A percentile compares a stretch with the other conserved stretches of the same genome.
These are phyloP conservation scores for Royoungia palumana DNA, from an alignment of 768 basidiomycete genomes.

Conservation along the genomic window DNA sequence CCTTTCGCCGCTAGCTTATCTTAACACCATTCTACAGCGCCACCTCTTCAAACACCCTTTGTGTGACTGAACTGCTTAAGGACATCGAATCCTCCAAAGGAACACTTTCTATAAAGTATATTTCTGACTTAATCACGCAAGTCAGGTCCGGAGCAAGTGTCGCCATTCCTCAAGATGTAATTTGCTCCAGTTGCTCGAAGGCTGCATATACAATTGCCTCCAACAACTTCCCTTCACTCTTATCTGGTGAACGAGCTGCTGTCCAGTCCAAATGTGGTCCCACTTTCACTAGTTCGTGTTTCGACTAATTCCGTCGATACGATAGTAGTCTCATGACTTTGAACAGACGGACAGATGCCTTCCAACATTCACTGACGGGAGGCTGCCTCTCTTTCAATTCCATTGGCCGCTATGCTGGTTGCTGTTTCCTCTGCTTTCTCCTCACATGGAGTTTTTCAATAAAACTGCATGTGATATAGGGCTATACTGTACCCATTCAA, in stretches of 20 bases:
- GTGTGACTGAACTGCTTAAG: slow-evolving; percentile 55
- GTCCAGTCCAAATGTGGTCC: slow-evolving; percentile 46
- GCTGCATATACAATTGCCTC: slow-evolving; percentile 46
- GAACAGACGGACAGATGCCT: slow-evolving; percentile 31
- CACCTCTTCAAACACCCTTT: slow-evolving; percentile 43
- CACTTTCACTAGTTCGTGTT: slow-evolving; percentile 47
- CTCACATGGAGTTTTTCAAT: slow-evolving; percentile 16
- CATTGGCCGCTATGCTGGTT: slow-evolving; percentile 23
- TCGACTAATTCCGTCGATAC: not conserved
- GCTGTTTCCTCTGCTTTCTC: slow-evolving; percentile 35
- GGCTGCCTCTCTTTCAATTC: slow-evolving; percentile 21
- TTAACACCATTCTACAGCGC: slow-evolving; percentile 18
- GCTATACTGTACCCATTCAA: too few species aligned
- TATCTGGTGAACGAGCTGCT: slow-evolving; percentile 24
- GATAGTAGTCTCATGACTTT: slow-evolving; percentile 1
- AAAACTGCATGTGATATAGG: too few species aligned
- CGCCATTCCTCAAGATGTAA: slow-evolving; percentile 35
- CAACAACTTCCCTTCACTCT: slow-evolving; percentile 35
- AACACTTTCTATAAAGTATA: slow-evolving; percentile 19
- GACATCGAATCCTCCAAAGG: slow-evolving; percentile 41
- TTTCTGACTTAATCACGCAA: slow-evolving; percentile 13
- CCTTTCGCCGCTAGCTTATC: not conserved
- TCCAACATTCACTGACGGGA: slow-evolving; percentile 24
- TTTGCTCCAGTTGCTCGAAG: slow-evolving; percentile 55
- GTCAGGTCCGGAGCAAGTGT: slow-evolving; percentile 2